Percentiles rank a stretch among this genome's conserved stretches.
phyloP scores from a whole-genome alignment of 352 stramenopile species.

The Pythium sp. region DNA sequence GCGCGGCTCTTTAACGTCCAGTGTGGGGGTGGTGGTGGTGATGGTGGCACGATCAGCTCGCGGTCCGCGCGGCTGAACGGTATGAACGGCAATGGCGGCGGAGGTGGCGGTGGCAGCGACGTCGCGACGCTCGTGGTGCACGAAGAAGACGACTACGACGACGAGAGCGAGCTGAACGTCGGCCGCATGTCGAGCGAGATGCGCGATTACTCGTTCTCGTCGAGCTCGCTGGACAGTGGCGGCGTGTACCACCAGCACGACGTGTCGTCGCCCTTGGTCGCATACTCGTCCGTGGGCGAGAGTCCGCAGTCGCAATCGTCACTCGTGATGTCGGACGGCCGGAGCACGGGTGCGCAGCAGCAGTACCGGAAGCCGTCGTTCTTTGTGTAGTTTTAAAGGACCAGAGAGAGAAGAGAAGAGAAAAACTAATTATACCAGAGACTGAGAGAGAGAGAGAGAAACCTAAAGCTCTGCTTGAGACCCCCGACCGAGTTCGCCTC shows the following conservation, averaged over 20 bases:
- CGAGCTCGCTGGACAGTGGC: slow-evolving; percentile 35
- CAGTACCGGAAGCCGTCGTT: slow-evolving; percentile 42
- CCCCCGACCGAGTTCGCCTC: neutral
- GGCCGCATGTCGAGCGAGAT: slow-evolving; percentile 33
- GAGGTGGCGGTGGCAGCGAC: slow-evolving; percentile 2
- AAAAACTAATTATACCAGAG: too few species aligned
- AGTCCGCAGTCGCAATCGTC: slow-evolving; percentile 38
- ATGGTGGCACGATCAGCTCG: slow-evolving; percentile 16
- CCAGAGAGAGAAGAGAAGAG: neutral
- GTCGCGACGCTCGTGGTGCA: slow-evolving; percentile 21
- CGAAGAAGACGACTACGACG: slow-evolving; percentile 18
- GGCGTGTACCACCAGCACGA: slow-evolving; percentile 36
- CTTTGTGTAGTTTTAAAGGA: slow-evolving; percentile 38
- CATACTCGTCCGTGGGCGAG: slow-evolving; percentile 63
- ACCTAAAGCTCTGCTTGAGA: too few species aligned
- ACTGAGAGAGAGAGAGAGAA: too few species aligned
- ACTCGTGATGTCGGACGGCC: slow-evolving; percentile 14
- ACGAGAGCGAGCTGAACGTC: slow-evolving; percentile 16
- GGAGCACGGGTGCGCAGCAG: slow-evolving; percentile 3
- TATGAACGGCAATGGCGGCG: slow-evolving; percentile 3
- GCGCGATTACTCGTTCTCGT: slow-evolving; percentile 47
- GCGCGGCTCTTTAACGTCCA: slow-evolving; percentile 69
- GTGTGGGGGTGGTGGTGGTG: neutral
- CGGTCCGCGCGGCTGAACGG: slow-evolving; percentile 7
- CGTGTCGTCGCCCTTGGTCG: slow-evolving; percentile 46